Evolutionary conservation across 2,329 filamentous ascomycete species (phyloP).

Genomic region (Colletotrichum chrysophilum): DNA sequence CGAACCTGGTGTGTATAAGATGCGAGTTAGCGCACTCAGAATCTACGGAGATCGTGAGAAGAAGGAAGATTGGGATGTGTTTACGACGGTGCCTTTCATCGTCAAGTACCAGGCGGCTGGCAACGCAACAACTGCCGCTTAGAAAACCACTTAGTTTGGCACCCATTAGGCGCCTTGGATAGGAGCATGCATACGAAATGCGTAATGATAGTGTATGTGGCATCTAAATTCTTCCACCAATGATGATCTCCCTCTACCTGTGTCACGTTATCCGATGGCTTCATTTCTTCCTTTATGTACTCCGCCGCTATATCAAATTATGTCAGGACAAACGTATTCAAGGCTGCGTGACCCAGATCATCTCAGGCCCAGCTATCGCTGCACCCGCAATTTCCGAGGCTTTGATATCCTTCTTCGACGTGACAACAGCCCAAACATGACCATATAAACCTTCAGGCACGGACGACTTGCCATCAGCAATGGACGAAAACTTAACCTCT

Average conservation of each 20-base stretch:
- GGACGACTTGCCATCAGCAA: slow-evolving; percentile 25
- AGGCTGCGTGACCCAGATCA: slow-evolving; percentile 34
- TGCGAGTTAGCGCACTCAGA: slow-evolving; percentile 53
- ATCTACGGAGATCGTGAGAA: slow-evolving; percentile 50
- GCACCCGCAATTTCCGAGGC: slow-evolving; percentile 24
- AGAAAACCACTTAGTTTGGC: background rate
- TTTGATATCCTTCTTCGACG: slow-evolving; percentile 27
- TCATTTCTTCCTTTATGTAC: background rate
- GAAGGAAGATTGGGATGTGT: slow-evolving; percentile 27
- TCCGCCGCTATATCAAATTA: background rate
- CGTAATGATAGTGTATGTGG: background rate
- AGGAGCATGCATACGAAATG: background rate
- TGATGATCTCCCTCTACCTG: background rate
- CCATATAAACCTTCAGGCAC: slow-evolving; percentile 38
- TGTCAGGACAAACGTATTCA: accelerated
- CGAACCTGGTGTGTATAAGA: slow-evolving; percentile 53
- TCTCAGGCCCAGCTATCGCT: slow-evolving; percentile 38
- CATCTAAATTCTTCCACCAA: background rate
- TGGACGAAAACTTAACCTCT: slow-evolving; percentile 32
- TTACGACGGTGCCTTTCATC: slow-evolving; percentile 23
- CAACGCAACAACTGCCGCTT: background rate
- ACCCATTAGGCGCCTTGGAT: accelerated
- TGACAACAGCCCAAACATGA: slow-evolving; percentile 39
- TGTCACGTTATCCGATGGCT: background rate
- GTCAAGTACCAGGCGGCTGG: background rate